Evolutionary conservation across 2,329 filamentous ascomycete genomes (phyloP).

Genomic region (Ciborinia camelliae): DNA sequence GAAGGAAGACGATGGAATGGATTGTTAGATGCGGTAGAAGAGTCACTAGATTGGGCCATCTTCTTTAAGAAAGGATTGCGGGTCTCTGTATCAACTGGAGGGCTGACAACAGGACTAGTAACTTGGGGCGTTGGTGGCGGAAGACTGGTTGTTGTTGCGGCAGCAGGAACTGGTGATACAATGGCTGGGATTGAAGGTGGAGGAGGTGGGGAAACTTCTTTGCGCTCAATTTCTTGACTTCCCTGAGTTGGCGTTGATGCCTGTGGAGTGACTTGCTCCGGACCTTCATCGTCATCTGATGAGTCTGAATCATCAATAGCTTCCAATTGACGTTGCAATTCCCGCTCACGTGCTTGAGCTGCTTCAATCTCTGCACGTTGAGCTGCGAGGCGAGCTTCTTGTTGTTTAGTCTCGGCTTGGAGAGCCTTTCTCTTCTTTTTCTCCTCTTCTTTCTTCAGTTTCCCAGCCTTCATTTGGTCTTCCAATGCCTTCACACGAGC

Average conservation of each 20-base stretch:
- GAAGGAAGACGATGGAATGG: slow-evolving; percentile 88
- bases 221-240: slow-evolving; percentile 53
- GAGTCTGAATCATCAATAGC: slow-evolving; percentile 69
- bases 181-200: slow-evolving; percentile 39
- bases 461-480: slow-evolving; percentile 89
- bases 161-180: slow-evolving; percentile 26
- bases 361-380: slow-evolving; percentile 90
- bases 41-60: slow-evolving; percentile 61
- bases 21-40: slow-evolving; percentile 70
- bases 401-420: slow-evolving; percentile 79
- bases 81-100: slow-evolving; percentile 67
- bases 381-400: slow-evolving; percentile 77
- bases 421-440: slow-evolving; percentile 90
- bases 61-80: slow-evolving; percentile 95
- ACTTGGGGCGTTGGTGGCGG: slow-evolving; percentile 20
- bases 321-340: slow-evolving; percentile 84
- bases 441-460: slow-evolving; percentile 94
- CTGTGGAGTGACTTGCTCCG: slow-evolving; percentile 63
- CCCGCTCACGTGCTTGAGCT: slow-evolving; percentile 82
- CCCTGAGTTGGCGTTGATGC: slow-evolving; percentile 56
- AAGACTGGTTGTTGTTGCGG: slow-evolving; percentile 29
- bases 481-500: slow-evolving; percentile 85
- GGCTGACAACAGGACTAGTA: slow-evolving; percentile 42
- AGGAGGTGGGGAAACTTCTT: slow-evolving; percentile 51
- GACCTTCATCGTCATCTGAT: slow-evolving; percentile 77